These are phyloP conservation scores for Neopestalotiopsis sp. DNA, from an alignment of 2,329 filamentous ascomycete genomes.

Conservation along the genomic window DNA sequence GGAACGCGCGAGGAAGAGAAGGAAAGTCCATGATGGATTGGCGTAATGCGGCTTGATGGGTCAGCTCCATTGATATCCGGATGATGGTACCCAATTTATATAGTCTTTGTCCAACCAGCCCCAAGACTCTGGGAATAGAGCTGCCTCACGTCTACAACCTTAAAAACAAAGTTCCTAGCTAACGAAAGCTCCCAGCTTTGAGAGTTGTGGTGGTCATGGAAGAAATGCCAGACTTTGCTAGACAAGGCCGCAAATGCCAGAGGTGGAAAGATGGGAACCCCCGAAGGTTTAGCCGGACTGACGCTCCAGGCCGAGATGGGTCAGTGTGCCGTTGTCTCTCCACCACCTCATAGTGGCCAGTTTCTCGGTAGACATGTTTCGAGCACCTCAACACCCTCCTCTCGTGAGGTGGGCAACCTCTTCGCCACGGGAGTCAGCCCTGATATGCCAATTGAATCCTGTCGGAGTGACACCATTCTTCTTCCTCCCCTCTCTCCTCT, in stretches of 20 bases:
- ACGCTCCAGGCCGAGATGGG: not conserved
- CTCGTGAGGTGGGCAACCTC: not conserved
- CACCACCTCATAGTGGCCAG: not conserved
- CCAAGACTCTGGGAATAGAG: not conserved
- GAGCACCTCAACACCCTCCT: not conserved
- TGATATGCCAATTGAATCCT: not conserved
- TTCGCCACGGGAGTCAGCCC: not conserved
- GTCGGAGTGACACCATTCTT: not conserved
- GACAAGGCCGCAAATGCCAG: not conserved
- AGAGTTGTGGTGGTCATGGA: not conserved
- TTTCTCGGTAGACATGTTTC: not conserved
- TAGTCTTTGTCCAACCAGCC: not conserved
- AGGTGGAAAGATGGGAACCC: not conserved
- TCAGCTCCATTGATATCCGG: not conserved
- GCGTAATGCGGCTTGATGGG: not conserved
- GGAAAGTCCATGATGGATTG: not conserved
- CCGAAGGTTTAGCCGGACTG: not conserved
- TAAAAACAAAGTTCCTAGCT: not conserved
- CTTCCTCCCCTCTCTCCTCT: not conserved
- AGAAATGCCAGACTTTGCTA: too few species aligned
- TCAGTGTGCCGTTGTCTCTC: too few species aligned
- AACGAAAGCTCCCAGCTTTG: not conserved
- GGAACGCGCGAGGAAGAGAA: not conserved
- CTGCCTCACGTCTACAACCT: not conserved
- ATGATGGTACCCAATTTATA: not conserved